Base-by-base conservation (phyloP, 2,329 filamentous ascomycete genomes). In the Cladophialophora chaetospira region DNA sequence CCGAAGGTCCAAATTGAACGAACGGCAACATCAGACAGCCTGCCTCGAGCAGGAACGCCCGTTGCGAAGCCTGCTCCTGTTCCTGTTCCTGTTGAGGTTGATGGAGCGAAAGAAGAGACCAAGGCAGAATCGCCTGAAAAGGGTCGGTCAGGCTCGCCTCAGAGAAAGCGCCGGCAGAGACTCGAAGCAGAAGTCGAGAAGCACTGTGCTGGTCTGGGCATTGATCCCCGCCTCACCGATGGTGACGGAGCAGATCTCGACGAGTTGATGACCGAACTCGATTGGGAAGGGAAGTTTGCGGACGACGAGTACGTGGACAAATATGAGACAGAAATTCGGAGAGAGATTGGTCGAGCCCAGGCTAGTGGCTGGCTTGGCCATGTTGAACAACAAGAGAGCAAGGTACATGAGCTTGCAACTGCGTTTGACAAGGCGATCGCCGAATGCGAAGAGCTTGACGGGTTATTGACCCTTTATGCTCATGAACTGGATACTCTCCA, bases 361-460 rank as follows among this genome's bases (percentile, higher is more conserved):
- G 92, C 92, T 47, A 93, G 91, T 54, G 92, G 90, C 59, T 97
- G 93, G 92, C 79, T 97, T 45, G 87, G 88, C 48, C 87, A 93
- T 58, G 75, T 85, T 52, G 83, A 93, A 64, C 89, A 94, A 64
- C 91, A 96, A 67, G 93, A 97, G 69, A 91, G 94, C 60, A 85
- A 93, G 56, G 88, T 97, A 1, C 87, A 91, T 56, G 88, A 89
- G 23, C 90, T 99, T 65, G 91, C 93, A 66, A 83, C 79, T 55
- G 86, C 96, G 53, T 87, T 99, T 53, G 93, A 99, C 69, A 82
- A 87, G 62, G 89, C 91, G n/a, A 91, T 99, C 66, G 83, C 87
- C 17, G 94, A 99, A 74, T 97, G 94, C 68, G 95, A 99, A 66
- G 93, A 97, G 75, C 79, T 99, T 56, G 94, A 99, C 70, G 95